Evolutionary conservation across 108 stramenopile species (phyloP), one percentile per base, ranked within the genome.

Genomic region (Discostella pseudostelligera): DNA sequence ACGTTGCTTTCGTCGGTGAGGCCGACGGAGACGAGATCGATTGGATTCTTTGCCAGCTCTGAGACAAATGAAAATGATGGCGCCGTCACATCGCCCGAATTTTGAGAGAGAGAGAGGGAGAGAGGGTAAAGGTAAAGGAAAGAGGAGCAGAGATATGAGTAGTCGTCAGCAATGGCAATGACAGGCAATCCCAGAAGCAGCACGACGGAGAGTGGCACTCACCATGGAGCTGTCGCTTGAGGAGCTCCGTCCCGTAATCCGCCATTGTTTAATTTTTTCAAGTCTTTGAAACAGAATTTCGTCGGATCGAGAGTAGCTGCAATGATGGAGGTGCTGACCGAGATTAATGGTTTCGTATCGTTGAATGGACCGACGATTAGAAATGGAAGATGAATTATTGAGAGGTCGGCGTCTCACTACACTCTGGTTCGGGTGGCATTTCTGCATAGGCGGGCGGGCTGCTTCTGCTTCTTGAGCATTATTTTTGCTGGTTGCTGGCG

Each of bases 21-120:
- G 10, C 93, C 93, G 22, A 94, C 93, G 29, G 84, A 85, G n/a
- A 94, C 89, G 59, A 89, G 75, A 74, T 94, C 93, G 72, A 90
- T 90, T 20, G 93, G 93, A 53, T 94, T 94, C 69, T 90, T 94
- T 14, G 79, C 76, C 24, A 94, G 73, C 61, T 94, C 93, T 94
- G 67, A 4, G 25, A 21, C 13, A 8, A 17, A 24, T 20, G n/a
- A n/a, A n/a, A 22, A 24, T 14, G 16, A 36, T 24, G 20, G 12
- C 21, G 45, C 5, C 12, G 25, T 21, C 28, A 32, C 14, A 28
- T 6, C 16, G 8, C 0, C 19, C 11, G 16, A 10, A 9, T 53
- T 10, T 24, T n/a, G n/a, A n/a, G n/a, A n/a, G 49, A 19, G 56
- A 29, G 54, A 37, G 29, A 20, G 39, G 53, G 39, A 35, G 68